Conservation (phyloP, 148 eudicot species). For the Tetragonia tetragonoides region DNA sequence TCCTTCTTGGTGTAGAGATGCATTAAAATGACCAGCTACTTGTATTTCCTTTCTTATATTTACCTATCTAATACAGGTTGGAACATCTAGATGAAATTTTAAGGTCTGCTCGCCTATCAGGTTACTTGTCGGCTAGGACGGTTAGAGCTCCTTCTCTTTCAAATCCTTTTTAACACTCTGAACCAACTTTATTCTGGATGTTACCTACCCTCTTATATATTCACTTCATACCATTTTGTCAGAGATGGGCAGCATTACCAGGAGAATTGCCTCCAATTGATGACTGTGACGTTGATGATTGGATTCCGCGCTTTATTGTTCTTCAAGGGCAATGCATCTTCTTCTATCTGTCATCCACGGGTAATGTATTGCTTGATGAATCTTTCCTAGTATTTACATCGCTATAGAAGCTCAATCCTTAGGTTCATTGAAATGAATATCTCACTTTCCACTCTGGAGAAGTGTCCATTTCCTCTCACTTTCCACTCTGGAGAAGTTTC, state of each 20-base stretch:
- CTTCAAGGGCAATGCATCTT: conserved; percentile 81
- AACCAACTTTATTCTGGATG: neutral
- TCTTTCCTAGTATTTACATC: neutral
- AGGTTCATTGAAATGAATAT: neutral
- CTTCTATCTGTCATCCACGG: conserved; percentile 71
- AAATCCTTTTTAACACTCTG: neutral
- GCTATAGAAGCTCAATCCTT: neutral
- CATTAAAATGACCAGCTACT: conserved; percentile 1
- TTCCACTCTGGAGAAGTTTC: neutral
- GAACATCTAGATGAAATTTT: conserved; percentile 78
- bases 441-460: neutral
- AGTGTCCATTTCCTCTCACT: neutral
- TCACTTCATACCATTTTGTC: conserved; percentile 2
- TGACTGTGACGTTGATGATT: conserved; percentile 88
- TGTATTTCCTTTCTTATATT: conserved; percentile 1
- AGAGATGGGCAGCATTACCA: conserved; percentile 98
- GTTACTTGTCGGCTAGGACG: conserved; percentile 68
- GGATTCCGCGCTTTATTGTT: conserved; percentile 91
- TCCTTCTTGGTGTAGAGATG: conserved; percentile 1
- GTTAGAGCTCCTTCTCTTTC: conserved; percentile 35
- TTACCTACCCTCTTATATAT: neutral
- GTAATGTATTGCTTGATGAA: conserved; percentile 32
- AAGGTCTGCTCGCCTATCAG: conserved; percentile 70
- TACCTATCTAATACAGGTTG: conserved; percentile 43
- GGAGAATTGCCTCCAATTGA: conserved; percentile 91